Evolutionary conservation across 163 green algal genomes (phyloP).

Genomic region (Chloromonas sp.): DNA sequence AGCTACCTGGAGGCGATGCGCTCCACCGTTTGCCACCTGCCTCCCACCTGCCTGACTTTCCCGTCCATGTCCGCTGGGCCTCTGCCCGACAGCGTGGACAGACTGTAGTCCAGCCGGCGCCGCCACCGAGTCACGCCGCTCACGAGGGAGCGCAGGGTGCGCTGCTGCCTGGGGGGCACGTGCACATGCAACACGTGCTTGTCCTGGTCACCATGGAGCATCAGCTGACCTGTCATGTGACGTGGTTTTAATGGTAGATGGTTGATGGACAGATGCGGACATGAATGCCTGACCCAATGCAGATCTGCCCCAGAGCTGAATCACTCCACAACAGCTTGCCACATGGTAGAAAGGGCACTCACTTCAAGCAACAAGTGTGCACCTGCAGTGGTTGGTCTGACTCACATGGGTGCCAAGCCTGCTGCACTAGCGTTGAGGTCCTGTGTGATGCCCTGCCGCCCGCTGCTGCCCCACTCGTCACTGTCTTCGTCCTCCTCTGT

Average conservation of each 20-base stretch:
- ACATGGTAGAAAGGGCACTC: no score
- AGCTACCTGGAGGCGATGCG: no score
- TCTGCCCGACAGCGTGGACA: not conserved
- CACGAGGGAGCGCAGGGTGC: not conserved
- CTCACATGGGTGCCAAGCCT: not conserved
- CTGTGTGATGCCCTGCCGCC: not conserved
- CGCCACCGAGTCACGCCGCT: conserved; percentile 1
- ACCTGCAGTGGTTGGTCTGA: not conserved
- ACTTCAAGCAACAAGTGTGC: not conserved
- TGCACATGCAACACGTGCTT: not conserved
- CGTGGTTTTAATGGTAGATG: not conserved
- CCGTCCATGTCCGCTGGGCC: no score
- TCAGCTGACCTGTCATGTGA: no score
- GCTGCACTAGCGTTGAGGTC: not conserved
- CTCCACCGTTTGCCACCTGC: no score
- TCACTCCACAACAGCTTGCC: no score
- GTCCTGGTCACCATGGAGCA: no score
- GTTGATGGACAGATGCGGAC: no score
- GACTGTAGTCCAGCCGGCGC: conserved; percentile 1
- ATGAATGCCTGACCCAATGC: not conserved
- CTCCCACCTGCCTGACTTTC: no score
- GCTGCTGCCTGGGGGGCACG: conserved; percentile 1
- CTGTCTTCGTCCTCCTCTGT: conserved; percentile 2
- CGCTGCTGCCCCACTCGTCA: not conserved
- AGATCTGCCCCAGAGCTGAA: not conserved